Percentiles rank a stretch among this genome's conserved stretches.
phyloP scores from a whole-genome alignment of 805 yeast genomes.

The Saturnispora galanensis region DNA sequence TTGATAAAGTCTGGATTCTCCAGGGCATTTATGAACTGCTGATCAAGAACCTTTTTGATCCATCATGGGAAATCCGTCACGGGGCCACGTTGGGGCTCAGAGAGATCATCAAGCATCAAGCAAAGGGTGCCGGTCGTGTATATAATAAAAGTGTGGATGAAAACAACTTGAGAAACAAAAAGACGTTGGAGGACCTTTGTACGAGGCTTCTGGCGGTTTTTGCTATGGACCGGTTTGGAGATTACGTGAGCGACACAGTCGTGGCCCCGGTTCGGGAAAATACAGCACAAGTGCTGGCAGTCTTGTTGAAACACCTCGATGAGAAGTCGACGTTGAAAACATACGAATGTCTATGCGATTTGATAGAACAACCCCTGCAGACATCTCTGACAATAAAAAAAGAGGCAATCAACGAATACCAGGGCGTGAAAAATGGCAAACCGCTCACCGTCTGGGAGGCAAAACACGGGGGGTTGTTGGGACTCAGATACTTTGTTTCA shows the following conservation, averaged over 20 bases:
- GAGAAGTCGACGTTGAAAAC: conserved; percentile 48
- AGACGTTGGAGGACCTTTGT: conserved; percentile 77
- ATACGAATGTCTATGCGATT: conserved; percentile 52
- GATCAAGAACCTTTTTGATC: conserved; percentile 69
- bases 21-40: conserved; percentile 85
- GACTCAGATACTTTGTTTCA: conserved; percentile 83
- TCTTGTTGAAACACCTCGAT: conserved; percentile 66
- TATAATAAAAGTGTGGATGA: conserved; percentile 50
- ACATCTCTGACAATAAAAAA: conserved; percentile 19
- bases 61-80: conserved; percentile 90
- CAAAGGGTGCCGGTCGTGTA: conserved; percentile 75
- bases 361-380: conserved; percentile 49
- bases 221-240: conserved; percentile 93
- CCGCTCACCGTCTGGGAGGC: conserved; percentile 79
- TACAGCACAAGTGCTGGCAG: conserved; percentile 90
- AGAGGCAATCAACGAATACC: conserved; percentile 12
- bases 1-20: conserved; percentile 83
- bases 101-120: conserved; percentile 71
- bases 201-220: conserved; percentile 77
- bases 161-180: conserved; percentile 55
- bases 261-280: conserved; percentile 98
- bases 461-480: conserved; percentile 95
- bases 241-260: conserved; percentile 93
- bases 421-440: conserved; percentile 21
- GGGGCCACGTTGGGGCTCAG: conserved; percentile 91